phyloP scores from a whole-genome alignment of 148 eudicot genomes.

The Silene uniflora region DNA sequence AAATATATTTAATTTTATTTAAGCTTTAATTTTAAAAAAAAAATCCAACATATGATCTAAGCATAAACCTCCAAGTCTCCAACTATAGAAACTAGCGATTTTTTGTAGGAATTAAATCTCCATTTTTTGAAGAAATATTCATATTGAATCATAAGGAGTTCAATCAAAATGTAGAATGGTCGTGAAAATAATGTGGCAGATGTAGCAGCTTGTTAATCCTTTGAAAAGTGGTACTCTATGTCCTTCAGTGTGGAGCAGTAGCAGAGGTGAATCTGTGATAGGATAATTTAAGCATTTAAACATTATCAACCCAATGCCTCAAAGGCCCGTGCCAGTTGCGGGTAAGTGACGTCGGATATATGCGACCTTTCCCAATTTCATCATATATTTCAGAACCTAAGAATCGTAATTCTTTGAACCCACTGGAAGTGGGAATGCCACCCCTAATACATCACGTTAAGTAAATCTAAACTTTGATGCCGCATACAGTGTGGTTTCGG shows the following conservation, averaged over 20 bases:
- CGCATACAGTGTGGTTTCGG: not conserved
- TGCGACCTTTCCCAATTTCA: not conserved
- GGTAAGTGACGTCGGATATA: not conserved
- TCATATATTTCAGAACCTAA: not conserved
- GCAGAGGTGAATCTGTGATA: too few species aligned
- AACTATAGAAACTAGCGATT: not conserved
- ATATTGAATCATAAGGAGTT: not conserved
- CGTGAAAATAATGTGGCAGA: not conserved
- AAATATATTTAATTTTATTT: too few species aligned
- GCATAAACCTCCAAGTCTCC: not conserved
- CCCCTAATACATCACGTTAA: not conserved
- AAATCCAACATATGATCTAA: not conserved
- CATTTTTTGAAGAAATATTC: not conserved
- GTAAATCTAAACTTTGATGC: not conserved
- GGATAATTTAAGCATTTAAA: not conserved
- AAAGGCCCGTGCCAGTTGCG: not conserved
- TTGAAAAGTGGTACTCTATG: too few species aligned
- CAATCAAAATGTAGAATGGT: not conserved
- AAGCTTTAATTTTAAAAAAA: not conserved
- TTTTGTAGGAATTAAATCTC: not conserved
- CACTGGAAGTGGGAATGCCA: not conserved
- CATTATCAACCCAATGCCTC: not conserved
- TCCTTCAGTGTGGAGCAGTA: too few species aligned
- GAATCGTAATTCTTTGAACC: not conserved
- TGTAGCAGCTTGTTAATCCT: not conserved